phyloP scores from a whole-genome alignment of 441 rosid genomes.

The Sinapis alba region DNA sequence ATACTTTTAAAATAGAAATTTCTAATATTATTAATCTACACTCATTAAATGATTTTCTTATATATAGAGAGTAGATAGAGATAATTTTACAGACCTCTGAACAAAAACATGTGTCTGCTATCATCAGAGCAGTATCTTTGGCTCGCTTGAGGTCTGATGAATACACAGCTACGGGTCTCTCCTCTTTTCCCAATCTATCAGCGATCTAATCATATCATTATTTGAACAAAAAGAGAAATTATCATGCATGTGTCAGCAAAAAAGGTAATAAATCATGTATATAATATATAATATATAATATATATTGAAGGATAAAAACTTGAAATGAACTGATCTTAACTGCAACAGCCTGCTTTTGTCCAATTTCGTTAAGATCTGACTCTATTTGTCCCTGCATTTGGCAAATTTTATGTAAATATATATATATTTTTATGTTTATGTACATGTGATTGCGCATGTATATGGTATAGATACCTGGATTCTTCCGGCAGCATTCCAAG shows the following conservation, averaged over 20 bases:
- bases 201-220: constrained; percentile 41
- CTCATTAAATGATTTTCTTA: background rate
- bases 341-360: constrained; percentile 55
- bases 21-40: background rate
- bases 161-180: constrained; percentile 43
- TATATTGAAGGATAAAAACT: background rate
- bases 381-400: constrained; percentile 58
- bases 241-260: background rate
- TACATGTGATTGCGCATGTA: background rate
- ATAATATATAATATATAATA: background rate
- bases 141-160: constrained; percentile 58
- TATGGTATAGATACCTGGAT: constrained; percentile 49
- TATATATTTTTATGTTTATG: background rate
- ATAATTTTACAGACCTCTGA: constrained; percentile 25
- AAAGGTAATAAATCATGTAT: background rate
- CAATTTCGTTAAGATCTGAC: constrained; percentile 62
- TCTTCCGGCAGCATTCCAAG: constrained; percentile 66
- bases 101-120: constrained; percentile 40
- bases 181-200: constrained; percentile 45
- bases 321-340: constrained; percentile 38
- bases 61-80: background rate
- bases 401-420: background rate
- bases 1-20: too few relatives aligned
- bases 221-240: background rate
- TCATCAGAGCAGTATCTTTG: constrained; percentile 45